Conservation (phyloP, 2,329 filamentous ascomycete genomes). For the Chaetomium strumarium region DNA sequence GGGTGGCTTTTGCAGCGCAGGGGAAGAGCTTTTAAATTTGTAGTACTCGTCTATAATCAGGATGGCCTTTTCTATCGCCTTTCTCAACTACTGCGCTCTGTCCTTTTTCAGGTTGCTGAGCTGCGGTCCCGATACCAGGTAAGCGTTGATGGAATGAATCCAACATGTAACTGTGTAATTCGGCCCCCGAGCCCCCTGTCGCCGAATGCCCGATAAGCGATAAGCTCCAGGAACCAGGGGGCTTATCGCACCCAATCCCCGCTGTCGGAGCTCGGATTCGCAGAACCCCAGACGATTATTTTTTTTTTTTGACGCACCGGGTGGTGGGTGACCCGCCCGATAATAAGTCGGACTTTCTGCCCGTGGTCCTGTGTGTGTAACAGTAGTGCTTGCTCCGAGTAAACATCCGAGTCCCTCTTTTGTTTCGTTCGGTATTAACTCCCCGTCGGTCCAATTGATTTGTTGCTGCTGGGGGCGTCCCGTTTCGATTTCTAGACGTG, state of each 20-base stretch:
- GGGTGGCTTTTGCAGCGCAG: neutral
- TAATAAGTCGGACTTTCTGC: slow-evolving; percentile 9
- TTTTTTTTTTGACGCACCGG: slow-evolving; percentile 15
- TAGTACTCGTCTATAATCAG: no score
- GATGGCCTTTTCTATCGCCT: no score
- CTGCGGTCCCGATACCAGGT: no score
- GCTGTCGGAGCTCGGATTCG: slow-evolving; percentile 17
- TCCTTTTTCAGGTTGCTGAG: no score
- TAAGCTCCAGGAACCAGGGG: neutral
- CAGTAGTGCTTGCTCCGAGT: neutral
- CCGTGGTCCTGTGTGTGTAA: neutral
- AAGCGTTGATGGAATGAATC: no score
- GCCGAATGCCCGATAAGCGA: slow-evolving; percentile 2
- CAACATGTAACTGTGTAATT: no score
- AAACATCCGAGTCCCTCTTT: neutral
- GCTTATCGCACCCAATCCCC: slow-evolving; percentile 4
- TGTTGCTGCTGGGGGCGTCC: neutral
- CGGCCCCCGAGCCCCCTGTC: no score
- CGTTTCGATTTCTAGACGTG: neutral
- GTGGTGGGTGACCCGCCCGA: slow-evolving; percentile 11
- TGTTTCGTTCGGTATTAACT: neutral
- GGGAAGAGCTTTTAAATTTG: neutral
- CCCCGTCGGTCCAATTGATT: neutral
- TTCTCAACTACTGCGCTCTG: no score
- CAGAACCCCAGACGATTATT: slow-evolving; percentile 10